phyloP scores from a whole-genome alignment of 1,139 yeast species.

The Magnusiomyces suaveolens region DNA sequence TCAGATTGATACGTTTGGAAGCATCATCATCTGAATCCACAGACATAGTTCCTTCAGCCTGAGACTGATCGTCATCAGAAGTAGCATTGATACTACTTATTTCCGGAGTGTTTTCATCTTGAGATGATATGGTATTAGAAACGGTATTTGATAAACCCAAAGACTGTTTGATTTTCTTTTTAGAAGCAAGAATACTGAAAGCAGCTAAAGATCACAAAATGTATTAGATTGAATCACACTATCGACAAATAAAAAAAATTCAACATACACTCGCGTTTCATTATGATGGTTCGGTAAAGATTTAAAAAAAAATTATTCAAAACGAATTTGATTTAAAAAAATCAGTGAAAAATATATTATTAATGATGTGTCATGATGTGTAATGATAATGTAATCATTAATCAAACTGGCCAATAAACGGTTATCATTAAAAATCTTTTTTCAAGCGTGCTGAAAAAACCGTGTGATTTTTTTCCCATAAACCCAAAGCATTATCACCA shows the following conservation, averaged over 20 bases:
- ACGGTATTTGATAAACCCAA: background rate
- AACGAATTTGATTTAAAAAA: too few relatives aligned
- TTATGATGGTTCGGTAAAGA: background rate
- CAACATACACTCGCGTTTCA: background rate
- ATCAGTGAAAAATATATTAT: background rate
- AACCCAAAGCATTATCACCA: background rate
- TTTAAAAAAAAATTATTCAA: too few relatives aligned
- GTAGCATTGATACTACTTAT: background rate
- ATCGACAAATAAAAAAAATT: too few relatives aligned
- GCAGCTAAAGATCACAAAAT: background rate
- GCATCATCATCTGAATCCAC: background rate
- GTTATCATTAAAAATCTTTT: background rate
- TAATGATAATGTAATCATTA: background rate
- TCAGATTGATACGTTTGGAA: background rate
- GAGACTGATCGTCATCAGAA: background rate
- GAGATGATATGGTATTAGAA: background rate
- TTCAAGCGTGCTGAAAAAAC: conserved; percentile 1
- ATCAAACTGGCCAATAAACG: conserved; percentile 11
- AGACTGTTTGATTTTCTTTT: background rate
- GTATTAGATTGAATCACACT: background rate
- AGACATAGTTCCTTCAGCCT: background rate
- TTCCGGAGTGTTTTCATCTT: background rate
- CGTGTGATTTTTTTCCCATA: conserved; percentile 3
- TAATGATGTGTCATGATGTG: background rate
- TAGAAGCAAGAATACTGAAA: background rate